Base-by-base conservation (phyloP, 164 flowering plant genomes). In the Pachysandra terminalis region DNA sequence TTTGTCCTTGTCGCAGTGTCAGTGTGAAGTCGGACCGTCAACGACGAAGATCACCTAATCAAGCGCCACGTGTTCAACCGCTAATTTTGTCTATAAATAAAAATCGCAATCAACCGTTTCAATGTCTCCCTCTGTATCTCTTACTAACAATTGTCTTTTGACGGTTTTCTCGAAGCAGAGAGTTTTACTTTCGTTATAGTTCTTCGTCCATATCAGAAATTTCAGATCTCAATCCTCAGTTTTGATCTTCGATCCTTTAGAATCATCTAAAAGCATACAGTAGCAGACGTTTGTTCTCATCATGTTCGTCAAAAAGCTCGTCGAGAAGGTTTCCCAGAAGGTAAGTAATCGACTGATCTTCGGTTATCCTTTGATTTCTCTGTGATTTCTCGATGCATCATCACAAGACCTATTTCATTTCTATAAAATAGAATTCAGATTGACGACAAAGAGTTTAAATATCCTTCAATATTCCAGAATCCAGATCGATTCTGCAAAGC, bases 231-330 rank as follows among this genome's bases (percentile, higher is more conserved):
- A 62, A 67, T 56, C 14, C 19, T 9, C 54, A 5, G 27, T 28
- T 52, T 27, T 19, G 61, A 59, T 59, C 63, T 59, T 27, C 45
- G 19, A 22, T 49, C 26, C 10, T 45, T 15, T 45, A 10, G 51
- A 5, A 45, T 41, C 13, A 24, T 14, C 17, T 19, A 19, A 15
- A n/a, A 54, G 24, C 14, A 32, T 15, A 15, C 9, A 23, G 10
- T 17, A 19, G 14, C 53, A 8, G 52, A 62, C 61, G 13, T 21
- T 24, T 2, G 13, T 5, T 19, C 41, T 25, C 27, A 5, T 10
- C 32, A 89, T 86, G 88, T 91, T 91, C 65, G 92, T 88, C 28
- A 89, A 81, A 70, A 89, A 86, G 78, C 80, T 91, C 19, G 97
- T 87, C 19, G 97, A 86, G 65, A 91, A 79, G 85, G 88, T 89